Conservation (phyloP, 805 yeast genomes). For the Candida silvatica region DNA sequence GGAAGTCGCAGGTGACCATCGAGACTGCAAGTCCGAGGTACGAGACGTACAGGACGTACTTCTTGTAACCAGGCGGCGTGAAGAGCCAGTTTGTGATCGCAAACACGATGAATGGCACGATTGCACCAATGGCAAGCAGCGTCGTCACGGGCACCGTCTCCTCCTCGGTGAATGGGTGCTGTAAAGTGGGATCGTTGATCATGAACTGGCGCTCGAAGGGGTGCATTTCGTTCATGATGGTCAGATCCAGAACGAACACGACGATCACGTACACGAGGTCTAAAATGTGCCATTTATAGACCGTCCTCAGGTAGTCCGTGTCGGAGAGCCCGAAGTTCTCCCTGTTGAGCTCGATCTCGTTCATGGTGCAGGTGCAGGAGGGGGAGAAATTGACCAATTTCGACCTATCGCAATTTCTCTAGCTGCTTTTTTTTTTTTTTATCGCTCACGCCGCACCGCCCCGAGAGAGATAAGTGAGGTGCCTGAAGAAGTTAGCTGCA, state of each 20-base stretch:
- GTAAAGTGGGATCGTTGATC: constrained; percentile 65
- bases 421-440: too few species aligned
- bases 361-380: too few species aligned
- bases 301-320: constrained; percentile 11
- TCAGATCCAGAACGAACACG: constrained; percentile 14
- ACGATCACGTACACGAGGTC: constrained; percentile 16
- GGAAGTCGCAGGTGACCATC: constrained; percentile 46
- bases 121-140: constrained; percentile 44
- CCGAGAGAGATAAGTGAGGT: neutral
- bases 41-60: constrained; percentile 56
- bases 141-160: constrained; percentile 60
- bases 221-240: constrained; percentile 21
- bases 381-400: too few species aligned
- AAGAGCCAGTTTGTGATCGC: constrained; percentile 20
- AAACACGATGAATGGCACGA: constrained; percentile 40
- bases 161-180: constrained; percentile 70
- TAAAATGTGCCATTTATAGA: constrained; percentile 19
- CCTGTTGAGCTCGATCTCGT: constrained; percentile 11
- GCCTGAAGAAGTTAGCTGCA: too few species aligned
- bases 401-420: too few species aligned
- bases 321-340: constrained; percentile 18
- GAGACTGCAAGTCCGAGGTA: constrained; percentile 58
- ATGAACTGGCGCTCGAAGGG: constrained; percentile 79
- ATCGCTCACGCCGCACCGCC: neutral
- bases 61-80: constrained; percentile 42